A percentile compares a stretch with the other conserved stretches of the same genome.
These are phyloP conservation scores for Volvox africanus DNA, from an alignment of 139 green algal species.

Conservation along the genomic window DNA sequence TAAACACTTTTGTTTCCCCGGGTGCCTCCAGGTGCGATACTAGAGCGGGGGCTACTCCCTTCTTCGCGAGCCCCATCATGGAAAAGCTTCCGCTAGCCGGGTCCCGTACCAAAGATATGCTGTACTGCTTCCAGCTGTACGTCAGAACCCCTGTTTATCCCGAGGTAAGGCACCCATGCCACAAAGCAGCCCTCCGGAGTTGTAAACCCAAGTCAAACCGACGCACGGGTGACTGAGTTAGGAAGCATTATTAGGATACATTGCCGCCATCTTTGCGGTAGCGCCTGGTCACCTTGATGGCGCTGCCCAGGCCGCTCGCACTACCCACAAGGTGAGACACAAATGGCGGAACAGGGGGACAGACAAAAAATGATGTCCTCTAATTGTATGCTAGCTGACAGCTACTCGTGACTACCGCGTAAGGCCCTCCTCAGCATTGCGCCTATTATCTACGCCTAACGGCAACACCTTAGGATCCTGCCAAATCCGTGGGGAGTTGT, in stretches of 20 bases:
- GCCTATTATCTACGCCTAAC: no score
- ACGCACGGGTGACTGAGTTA: not conserved
- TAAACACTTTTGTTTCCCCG: not conserved
- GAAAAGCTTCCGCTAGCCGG: not conserved
- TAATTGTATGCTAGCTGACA: no score
- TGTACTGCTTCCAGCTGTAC: conserved; percentile 5
- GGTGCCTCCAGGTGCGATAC: not conserved
- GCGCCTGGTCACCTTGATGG: no score
- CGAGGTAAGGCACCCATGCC: not conserved
- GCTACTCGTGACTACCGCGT: no score
- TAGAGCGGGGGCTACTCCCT: not conserved
- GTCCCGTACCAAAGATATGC: not conserved
- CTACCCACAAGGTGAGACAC: no score
- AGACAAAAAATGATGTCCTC: not conserved
- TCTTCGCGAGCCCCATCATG: not conserved
- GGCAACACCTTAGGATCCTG: no score
- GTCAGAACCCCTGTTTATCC: not conserved
- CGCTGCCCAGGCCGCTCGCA: no score
- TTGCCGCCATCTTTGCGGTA: no score
- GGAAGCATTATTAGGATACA: no score
- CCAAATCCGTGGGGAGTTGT: no score
- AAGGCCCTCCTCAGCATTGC: no score
- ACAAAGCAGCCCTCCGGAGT: not conserved
- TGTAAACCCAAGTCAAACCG: not conserved
- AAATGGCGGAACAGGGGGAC: not conserved